Evolutionary conservation across 1,284 basidiomycete genomes (phyloP), one percentile per base, ranked within the genome.

Genomic region (Malassezia nana): DNA sequence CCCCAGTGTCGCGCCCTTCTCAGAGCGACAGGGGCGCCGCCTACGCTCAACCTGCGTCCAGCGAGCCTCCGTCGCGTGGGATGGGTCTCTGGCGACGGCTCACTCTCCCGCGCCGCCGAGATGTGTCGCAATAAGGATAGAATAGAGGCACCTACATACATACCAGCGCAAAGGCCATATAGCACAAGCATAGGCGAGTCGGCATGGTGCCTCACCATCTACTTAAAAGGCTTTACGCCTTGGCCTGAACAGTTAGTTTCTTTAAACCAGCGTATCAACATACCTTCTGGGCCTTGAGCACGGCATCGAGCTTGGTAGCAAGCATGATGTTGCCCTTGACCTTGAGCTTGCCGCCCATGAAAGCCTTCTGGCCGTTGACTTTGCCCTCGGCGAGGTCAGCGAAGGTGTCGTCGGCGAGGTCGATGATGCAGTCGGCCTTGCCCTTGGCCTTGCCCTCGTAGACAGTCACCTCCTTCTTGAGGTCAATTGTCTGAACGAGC

Each of bases 401-500:
- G 50, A 72, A 72, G 50, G 65, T 67, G 61, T 74, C 71, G 57
- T 74, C 69, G 50, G 56, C 46, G 20, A 62, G 60, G 69, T 67
- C 70, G 69, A 74, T 71, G 48, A 67, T 66, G 54, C 72, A 70
- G 58, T 74, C 71, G 42, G 71, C 71, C 67, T 74, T 74, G 60
- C 60, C 62, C 64, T 72, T 72, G 38, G 69, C 64, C 63, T 68
- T 67, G 57, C 71, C 71, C 58, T 74, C 69, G 66, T 74, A 72
- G 33, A 25, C 22, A 15, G 41, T 6, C 9, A 28, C 57, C 66
- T 57, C 59, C 78, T 89, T 86, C 82, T 98, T 98, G 72, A 95
- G 75, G 79, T 96, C 92, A 65, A 96, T 89, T n/a, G 89, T 90
- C 63, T 64, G 69, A 52, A 71, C 62, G 43, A 79, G 86, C 70